Conservation (phyloP, 352 stramenopile species). For the Phytophthora idaei region DNA sequence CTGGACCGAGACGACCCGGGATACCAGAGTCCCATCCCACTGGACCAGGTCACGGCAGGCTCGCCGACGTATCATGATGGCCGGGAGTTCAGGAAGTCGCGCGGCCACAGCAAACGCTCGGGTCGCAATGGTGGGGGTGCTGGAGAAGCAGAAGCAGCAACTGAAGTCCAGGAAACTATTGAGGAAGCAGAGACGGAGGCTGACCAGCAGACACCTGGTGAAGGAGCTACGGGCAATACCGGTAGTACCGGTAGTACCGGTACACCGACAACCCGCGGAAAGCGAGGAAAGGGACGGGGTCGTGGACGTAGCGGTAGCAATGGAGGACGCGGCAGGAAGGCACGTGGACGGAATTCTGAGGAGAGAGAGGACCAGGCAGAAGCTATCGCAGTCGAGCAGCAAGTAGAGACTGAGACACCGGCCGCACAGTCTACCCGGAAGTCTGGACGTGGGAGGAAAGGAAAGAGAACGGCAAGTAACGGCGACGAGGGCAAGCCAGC, state of each 20-base stretch:
- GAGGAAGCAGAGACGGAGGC: slow-evolving; percentile 12
- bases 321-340: slow-evolving; percentile 31
- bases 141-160: slow-evolving; percentile 9
- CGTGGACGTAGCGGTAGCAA: slow-evolving; percentile 39
- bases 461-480: slow-evolving; percentile 22
- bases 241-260: neutral
- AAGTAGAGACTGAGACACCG: slow-evolving; percentile 21
- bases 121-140: slow-evolving; percentile 17
- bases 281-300: slow-evolving; percentile 46
- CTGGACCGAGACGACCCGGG: slow-evolving; percentile 62
- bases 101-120: slow-evolving; percentile 28
- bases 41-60: slow-evolving; percentile 50
- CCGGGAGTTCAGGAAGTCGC: slow-evolving; percentile 39
- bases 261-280: slow-evolving; percentile 30
- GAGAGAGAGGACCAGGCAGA: slow-evolving; percentile 23
- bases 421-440: slow-evolving; percentile 21
- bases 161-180: slow-evolving; percentile 14
- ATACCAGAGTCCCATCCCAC: slow-evolving; percentile 77
- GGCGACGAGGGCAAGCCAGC: slow-evolving; percentile 20
- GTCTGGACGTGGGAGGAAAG: slow-evolving; percentile 29
- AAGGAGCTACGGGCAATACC: slow-evolving; percentile 1
- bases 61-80: slow-evolving; percentile 43
- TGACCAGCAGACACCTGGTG: slow-evolving; percentile 20
- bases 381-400: slow-evolving; percentile 21
- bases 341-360: slow-evolving; percentile 22